A percentile compares a stretch with the other conserved stretches of the same genome.
Evolutionary conservation across 2,329 filamentous ascomycete species (phyloP).

Genomic region (Ophiostoma angusticollis): DNA sequence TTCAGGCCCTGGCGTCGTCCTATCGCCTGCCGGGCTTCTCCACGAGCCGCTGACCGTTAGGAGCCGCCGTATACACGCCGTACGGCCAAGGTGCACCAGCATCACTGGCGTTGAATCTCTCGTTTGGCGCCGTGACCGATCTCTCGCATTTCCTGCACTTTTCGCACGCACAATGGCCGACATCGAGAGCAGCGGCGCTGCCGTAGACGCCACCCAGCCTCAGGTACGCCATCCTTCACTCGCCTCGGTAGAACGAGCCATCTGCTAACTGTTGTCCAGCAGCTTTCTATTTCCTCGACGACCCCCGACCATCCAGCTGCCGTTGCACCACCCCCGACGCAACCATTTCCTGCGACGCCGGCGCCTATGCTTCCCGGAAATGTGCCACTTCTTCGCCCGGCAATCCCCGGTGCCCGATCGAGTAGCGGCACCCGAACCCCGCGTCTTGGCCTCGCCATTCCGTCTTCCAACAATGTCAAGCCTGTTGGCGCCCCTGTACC

Average conservation of each 20-base stretch:
- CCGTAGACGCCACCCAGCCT: conserved; percentile 6
- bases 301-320: neutral
- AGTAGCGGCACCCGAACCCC: conserved; percentile 53
- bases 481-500: conserved; percentile 46
- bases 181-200: conserved; percentile 8
- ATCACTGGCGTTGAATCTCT: too few species aligned
- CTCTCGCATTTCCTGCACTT: too few species aligned
- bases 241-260: too few species aligned
- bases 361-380: conserved; percentile 57
- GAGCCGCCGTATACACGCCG: too few species aligned
- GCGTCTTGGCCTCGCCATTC: conserved; percentile 78
- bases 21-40: too few species aligned
- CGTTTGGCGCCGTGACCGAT: too few species aligned
- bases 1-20: too few species aligned
- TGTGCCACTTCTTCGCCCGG: conserved; percentile 70
- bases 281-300: conserved; percentile 1
- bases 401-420: conserved; percentile 46
- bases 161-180: conserved; percentile 15
- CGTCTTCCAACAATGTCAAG: conserved; percentile 71
- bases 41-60: too few species aligned
- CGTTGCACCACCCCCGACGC: neutral
- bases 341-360: conserved; percentile 21
- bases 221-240: conserved; percentile 3
- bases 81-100: too few species aligned
- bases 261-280: neutral